phyloP scores from a whole-genome alignment of 495 filamentous ascomycete species.

The Penicillium cosmopolitanum region DNA sequence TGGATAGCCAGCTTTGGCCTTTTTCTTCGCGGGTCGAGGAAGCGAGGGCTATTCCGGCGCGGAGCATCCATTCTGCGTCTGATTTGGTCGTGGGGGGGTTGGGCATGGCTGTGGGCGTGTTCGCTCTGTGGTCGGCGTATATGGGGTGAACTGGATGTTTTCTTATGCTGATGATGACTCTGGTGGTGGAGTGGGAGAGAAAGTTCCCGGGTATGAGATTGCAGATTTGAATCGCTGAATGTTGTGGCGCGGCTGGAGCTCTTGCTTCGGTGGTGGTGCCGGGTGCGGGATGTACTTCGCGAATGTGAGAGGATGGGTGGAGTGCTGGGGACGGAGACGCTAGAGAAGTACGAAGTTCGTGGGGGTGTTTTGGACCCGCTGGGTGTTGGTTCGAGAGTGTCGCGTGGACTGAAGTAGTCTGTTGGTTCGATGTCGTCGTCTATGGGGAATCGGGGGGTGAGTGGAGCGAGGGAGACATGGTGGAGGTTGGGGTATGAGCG shows the following conservation, averaged over 20 bases:
- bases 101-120: too few relatives aligned
- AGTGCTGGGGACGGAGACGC: constrained; percentile 49
- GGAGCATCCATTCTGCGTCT: constrained; percentile 75
- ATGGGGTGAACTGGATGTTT: constrained; percentile 14
- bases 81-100: constrained; percentile 18
- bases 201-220: constrained; percentile 21
- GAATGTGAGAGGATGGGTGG: constrained; percentile 54
- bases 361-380: constrained; percentile 23
- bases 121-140: constrained; percentile 4
- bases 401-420: constrained; percentile 40
- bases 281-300: constrained; percentile 47
- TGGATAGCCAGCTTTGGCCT: constrained; percentile 77
- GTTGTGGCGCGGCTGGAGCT: constrained; percentile 36
- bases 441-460: constrained; percentile 67
- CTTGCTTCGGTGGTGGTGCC: constrained; percentile 44
- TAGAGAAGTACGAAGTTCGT: constrained; percentile 46
- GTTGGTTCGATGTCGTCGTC: constrained; percentile 41
- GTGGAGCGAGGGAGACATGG: constrained; percentile 62
- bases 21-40: constrained; percentile 73
- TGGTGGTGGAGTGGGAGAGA: constrained; percentile 32
- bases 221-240: constrained; percentile 43
- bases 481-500: constrained; percentile 53
- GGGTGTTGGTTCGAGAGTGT: constrained; percentile 3
- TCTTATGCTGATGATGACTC: constrained; percentile 23
- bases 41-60: constrained; percentile 72